Conservation (phyloP, 768 basidiomycete genomes). For the Rhodotorula paludigena region DNA sequence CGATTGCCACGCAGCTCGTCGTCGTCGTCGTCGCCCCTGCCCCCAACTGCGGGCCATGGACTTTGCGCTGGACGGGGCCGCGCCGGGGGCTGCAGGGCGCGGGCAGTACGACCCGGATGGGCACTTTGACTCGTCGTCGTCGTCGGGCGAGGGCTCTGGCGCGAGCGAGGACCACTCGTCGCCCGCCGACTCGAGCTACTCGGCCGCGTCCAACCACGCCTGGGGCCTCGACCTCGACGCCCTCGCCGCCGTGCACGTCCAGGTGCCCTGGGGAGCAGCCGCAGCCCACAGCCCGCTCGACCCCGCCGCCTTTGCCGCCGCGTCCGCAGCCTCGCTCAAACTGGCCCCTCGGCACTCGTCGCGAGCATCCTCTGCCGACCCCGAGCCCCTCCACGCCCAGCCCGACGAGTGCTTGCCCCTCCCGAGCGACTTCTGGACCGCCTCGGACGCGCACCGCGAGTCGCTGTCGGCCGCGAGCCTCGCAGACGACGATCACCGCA, state of each 20-base stretch:
- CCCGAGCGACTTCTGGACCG: constrained; percentile 8
- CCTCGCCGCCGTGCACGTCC: constrained; percentile 6
- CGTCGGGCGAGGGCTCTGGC: neutral
- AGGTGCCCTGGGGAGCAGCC: constrained; percentile 5
- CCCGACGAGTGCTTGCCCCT: too few species aligned
- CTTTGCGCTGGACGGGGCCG: neutral
- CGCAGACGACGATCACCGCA: too few species aligned
- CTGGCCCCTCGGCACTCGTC: constrained; percentile 6
- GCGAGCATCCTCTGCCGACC: neutral
- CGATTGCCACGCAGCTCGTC: neutral
- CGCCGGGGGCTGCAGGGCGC: neutral
- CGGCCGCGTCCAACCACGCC: constrained; percentile 10
- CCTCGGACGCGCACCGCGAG: neutral
- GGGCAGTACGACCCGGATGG: neutral
- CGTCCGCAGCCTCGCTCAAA: constrained; percentile 4
- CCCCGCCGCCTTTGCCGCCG: neutral
- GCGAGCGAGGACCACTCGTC: constrained; percentile 1
- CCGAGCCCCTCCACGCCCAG: neutral
- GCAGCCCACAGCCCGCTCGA: neutral
- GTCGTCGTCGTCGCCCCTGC: neutral
- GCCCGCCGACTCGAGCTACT: constrained; percentile 19
- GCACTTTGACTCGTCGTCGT: constrained; percentile 24
- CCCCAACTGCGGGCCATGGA: neutral
- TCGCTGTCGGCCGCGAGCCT: too few species aligned
- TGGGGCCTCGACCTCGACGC: constrained; percentile 25